Conservation (phyloP, 768 basidiomycete genomes). For the Pulveroboletus frians region DNA sequence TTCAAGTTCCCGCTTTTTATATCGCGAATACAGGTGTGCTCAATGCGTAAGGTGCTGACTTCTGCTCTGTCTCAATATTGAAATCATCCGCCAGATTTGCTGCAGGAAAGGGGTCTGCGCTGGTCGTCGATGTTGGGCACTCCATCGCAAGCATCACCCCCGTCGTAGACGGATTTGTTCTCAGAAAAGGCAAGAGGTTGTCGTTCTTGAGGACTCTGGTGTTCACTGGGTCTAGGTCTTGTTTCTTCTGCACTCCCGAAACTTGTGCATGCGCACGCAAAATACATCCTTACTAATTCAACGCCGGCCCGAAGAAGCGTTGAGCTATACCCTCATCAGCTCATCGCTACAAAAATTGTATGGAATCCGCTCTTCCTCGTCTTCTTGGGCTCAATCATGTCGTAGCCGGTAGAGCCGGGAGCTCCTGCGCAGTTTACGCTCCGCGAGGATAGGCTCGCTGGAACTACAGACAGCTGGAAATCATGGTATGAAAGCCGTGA, state of each 20-base stretch:
- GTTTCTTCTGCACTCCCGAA: constrained; percentile 67
- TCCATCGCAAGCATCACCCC: constrained; percentile 88
- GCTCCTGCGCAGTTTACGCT: constrained; percentile 61
- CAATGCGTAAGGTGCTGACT: constrained; percentile 63
- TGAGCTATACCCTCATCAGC: constrained; percentile 78
- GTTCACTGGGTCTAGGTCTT: constrained; percentile 53
- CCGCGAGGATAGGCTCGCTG: constrained; percentile 66
- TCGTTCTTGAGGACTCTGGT: not conserved
- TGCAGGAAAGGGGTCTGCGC: constrained; percentile 93
- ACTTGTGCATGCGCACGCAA: constrained; percentile 77
- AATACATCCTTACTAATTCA: constrained; percentile 54
- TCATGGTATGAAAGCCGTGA: constrained; percentile 75
- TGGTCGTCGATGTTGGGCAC: constrained; percentile 92
- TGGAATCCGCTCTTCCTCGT: constrained; percentile 8
- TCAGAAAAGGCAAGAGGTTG: constrained; percentile 71
- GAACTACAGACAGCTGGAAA: constrained; percentile 79
- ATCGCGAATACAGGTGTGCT: constrained; percentile 92
- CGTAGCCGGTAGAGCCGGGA: constrained; percentile 70
- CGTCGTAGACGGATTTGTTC: constrained; percentile 95
- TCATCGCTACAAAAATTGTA: constrained; percentile 79
- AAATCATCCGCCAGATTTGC: constrained; percentile 62
- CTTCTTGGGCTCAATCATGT: constrained; percentile 4
- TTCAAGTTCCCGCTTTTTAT: constrained; percentile 92
- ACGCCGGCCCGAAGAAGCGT: constrained; percentile 50
- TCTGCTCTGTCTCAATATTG: constrained; percentile 4